Conservation (phyloP, 768 basidiomycete genomes). For the Tremella yokohamensis region DNA sequence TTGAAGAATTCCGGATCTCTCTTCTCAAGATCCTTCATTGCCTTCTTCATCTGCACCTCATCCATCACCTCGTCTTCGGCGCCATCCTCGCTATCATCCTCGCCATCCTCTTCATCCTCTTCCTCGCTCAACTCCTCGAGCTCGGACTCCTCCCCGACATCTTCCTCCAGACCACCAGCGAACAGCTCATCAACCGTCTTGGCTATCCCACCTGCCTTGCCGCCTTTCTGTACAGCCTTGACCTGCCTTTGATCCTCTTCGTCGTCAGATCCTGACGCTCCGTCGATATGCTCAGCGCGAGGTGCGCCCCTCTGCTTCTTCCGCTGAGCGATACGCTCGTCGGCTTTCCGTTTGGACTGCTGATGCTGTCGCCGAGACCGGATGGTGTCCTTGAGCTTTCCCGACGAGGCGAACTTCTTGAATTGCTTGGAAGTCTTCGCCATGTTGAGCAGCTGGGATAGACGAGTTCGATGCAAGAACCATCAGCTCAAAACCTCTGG, state of each 20-base stretch:
- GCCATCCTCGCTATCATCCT: conserved; percentile 64
- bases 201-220: conserved; percentile 35
- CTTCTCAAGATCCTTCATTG: conserved; percentile 82
- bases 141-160: conserved; percentile 24
- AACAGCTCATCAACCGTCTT: conserved; percentile 45
- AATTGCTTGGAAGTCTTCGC: conserved; percentile 71
- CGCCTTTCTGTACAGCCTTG: conserved; percentile 27
- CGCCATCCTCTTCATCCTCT: conserved; percentile 48
- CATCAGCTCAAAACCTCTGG: no score
- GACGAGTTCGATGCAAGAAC: no score
- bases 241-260: conserved; percentile 51
- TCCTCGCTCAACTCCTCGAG: conserved; percentile 27
- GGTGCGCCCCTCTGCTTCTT: conserved; percentile 49
- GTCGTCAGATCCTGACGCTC: conserved; percentile 32
- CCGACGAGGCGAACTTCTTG: conserved; percentile 81
- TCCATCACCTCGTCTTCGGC: conserved; percentile 62
- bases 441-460: conserved; percentile 25
- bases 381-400: conserved; percentile 82
- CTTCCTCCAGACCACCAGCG: conserved; percentile 26
- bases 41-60: conserved; percentile 69
- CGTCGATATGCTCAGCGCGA: conserved; percentile 30
- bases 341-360: conserved; percentile 67
- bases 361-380: conserved; percentile 77
- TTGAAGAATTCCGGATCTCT: conserved; percentile 99
- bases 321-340: conserved; percentile 58